Evolutionary conservation across 176 grass and related monocot genomes (phyloP), one percentile per base, ranked within the genome.

Genomic region (Juncus inflexus): DNA sequence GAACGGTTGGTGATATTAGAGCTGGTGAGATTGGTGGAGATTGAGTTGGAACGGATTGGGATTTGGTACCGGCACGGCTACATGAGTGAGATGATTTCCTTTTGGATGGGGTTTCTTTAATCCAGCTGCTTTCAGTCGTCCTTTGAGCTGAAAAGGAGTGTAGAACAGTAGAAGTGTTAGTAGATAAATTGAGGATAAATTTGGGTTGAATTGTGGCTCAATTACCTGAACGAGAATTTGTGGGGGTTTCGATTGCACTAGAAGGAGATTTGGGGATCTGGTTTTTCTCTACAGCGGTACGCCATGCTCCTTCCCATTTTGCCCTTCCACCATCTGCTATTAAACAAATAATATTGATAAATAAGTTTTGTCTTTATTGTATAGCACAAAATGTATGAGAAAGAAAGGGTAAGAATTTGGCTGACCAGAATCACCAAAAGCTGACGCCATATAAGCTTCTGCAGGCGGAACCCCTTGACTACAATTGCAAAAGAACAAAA

Each of bases 371-470:
- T 1, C 19, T 28, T 28, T 28, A 28, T 28, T 28, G 50, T 42
- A 68, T 51, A 76, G 57, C 16, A 69, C 14, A 55, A 51, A 11
- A 63, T 16, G 37, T 4, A 63, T 55, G 52, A 41, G 19, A 53
- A 62, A 15, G 12, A 53, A 42, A 12, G 40, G 56, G 37, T 66
- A 8, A 70, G 62, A 14, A 52, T 63, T n/a, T 49, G 4, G 69
- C 83, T 53, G 60, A 99, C 95, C 95, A 68, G 76, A 66, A 76
- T 89, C 95, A 82, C 89, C 95, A 67, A 99, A 99, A 76, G 95
- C 95, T 60, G 95, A 86, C 37, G 78, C 8, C 89, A 99, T 99
- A 69, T 84, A 99, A 82, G 89, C 64, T 79, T 99, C 95, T 67
- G 74, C 83, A 41, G 95, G 95, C 53, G 83, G 83, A 41, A 89